Evolutionary conservation across 169 alveolate genomes (phyloP).

Genomic region (Plasmodium coatneyi): DNA sequence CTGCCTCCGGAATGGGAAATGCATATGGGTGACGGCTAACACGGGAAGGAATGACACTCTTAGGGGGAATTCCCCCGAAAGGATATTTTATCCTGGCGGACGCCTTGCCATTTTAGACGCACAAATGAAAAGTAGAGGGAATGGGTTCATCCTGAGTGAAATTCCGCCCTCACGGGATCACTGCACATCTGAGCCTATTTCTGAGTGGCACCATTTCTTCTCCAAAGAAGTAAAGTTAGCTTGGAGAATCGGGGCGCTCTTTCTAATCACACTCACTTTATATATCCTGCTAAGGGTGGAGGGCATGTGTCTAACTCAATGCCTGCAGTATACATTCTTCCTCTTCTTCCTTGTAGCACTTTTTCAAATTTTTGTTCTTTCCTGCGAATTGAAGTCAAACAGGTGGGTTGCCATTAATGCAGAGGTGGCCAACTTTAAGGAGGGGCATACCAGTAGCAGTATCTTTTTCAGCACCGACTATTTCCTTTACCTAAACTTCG

Average conservation of each 20-base stretch:
- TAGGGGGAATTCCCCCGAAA: background rate
- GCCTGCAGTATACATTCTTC: conserved; percentile 36
- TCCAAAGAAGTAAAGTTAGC: conserved; percentile 2
- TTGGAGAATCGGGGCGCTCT: conserved; percentile 1
- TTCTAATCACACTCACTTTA: conserved; percentile 11
- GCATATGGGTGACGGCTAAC: conserved; percentile 26
- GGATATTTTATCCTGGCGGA: background rate
- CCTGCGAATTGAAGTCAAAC: background rate
- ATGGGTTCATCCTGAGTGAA: background rate
- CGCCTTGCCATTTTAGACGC: background rate
- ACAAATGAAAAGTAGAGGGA: background rate
- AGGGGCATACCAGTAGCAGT: background rate
- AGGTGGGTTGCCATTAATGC: background rate
- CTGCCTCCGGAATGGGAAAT: conserved; percentile 12
- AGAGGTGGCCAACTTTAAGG: background rate
- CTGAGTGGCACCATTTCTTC: conserved; percentile 17
- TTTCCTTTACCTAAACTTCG: conserved; percentile 33
- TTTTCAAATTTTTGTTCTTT: conserved; percentile 25
- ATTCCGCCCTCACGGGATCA: background rate
- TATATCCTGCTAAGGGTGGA: conserved; percentile 46
- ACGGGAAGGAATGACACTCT: background rate
- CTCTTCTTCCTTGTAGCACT: background rate
- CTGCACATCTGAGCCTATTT: conserved; percentile 11
- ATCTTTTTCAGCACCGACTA: conserved; percentile 21
- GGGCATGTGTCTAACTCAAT: conserved; percentile 26